A percentile compares a stretch with the other conserved stretches of the same genome.
These are phyloP conservation scores for Alternaria atra DNA, from an alignment of 2,329 filamentous ascomycete species.

Conservation along the genomic window DNA sequence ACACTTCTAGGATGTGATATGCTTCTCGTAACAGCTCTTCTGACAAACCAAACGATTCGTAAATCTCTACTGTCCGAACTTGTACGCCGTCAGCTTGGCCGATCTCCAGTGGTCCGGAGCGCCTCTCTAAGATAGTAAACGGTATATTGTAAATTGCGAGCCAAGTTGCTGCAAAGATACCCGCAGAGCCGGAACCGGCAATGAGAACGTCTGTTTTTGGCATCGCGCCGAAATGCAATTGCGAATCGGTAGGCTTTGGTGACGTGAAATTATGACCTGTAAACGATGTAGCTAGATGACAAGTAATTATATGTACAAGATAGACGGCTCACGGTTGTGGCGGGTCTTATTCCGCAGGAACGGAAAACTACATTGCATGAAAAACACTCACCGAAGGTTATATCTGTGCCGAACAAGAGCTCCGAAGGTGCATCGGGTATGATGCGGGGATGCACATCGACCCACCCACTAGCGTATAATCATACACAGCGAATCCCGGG, in stretches of 20 bases:
- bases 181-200: constrained; percentile 68
- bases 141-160: constrained; percentile 65
- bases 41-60: constrained; percentile 74
- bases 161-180: constrained; percentile 69
- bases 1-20: constrained; percentile 72
- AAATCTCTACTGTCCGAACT: constrained; percentile 74
- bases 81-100: constrained; percentile 73
- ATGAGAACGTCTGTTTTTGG: constrained; percentile 64
- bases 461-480: constrained; percentile 8
- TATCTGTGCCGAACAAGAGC: constrained; percentile 10
- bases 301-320: neutral
- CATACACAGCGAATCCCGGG: neutral
- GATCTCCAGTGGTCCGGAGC: constrained; percentile 62
- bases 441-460: constrained; percentile 20
- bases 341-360: no score
- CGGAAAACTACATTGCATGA: neutral
- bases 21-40: constrained; percentile 70
- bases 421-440: constrained; percentile 21
- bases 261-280: neutral
- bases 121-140: constrained; percentile 67
- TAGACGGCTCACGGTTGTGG: neutral
- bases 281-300: neutral
- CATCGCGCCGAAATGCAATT: constrained; percentile 15
- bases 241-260: neutral
- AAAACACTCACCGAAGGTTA: neutral